phyloP scores from a whole-genome alignment of 805 yeast genomes.

The Spathaspora passalidarum region DNA sequence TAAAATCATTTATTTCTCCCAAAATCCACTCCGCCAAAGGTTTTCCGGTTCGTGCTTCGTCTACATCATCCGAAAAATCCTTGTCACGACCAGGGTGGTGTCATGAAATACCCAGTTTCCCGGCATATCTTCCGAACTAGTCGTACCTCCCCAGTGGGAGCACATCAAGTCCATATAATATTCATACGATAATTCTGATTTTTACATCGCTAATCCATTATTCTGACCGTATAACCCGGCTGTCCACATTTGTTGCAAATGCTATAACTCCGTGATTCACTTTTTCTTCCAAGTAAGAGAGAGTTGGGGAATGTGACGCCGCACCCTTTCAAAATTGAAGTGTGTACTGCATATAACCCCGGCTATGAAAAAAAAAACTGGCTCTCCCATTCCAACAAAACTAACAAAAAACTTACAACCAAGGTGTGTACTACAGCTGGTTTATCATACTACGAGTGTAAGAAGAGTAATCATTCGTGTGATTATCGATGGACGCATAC shows the following conservation, averaged over 20 bases:
- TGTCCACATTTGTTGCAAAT: not conserved
- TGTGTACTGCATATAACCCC: not conserved
- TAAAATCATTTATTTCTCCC: not conserved
- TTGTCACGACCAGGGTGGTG: not conserved
- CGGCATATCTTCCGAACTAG: not conserved
- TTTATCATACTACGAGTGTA: not conserved
- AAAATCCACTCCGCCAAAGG: slow-evolving; percentile 1
- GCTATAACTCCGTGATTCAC: no score
- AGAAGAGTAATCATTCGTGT: no score
- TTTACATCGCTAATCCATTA: not conserved
- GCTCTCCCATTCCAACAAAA: not conserved
- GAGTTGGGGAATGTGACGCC: not conserved
- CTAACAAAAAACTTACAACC: not conserved
- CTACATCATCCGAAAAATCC: not conserved
- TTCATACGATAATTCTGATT: not conserved
- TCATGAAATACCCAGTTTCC: not conserved
- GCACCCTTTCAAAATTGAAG: not conserved
- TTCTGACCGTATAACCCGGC: not conserved
- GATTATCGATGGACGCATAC: slow-evolving; percentile 65
- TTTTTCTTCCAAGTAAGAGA: slow-evolving; percentile 1
- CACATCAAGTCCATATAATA: not conserved
- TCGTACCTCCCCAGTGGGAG: not conserved
- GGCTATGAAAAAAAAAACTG: not conserved
- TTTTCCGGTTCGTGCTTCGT: slow-evolving; percentile 1
- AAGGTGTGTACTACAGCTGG: not conserved